phyloP scores from a whole-genome alignment of 495 filamentous ascomycete species.

The Aspergillus coremiiformis region DNA sequence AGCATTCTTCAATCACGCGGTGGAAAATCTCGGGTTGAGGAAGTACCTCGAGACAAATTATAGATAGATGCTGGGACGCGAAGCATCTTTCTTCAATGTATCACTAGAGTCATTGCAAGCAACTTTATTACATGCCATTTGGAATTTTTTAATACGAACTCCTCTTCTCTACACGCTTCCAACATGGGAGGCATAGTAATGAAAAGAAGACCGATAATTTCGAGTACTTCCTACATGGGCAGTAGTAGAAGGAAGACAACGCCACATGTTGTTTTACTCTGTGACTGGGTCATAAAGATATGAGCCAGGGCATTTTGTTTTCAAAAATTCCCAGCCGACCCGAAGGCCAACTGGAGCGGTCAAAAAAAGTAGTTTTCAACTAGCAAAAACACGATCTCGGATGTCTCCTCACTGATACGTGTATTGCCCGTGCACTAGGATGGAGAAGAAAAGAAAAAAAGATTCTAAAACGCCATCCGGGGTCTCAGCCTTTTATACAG shows the following conservation, averaged over 20 bases:
- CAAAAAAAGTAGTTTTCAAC: conserved; percentile 53
- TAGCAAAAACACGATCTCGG: conserved; percentile 54
- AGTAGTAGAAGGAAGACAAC: conserved; percentile 6
- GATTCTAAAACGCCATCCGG: conserved; percentile 11
- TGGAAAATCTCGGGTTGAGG: too few relatives aligned
- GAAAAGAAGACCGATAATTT: conserved; percentile 37
- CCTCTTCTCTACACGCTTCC: conserved; percentile 44
- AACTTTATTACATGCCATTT: too few relatives aligned
- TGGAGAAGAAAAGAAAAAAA: conserved; percentile 39
- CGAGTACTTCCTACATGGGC: conserved; percentile 4
- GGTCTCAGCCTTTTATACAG: conserved; percentile 16
- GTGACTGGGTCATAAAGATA: conserved; percentile 13
- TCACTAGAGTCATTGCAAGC: too few relatives aligned
- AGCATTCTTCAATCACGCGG: too few relatives aligned
- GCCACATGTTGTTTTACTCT: conserved; percentile 2
- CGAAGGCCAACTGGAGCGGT: conserved; percentile 39
- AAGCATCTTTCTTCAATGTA: too few relatives aligned
- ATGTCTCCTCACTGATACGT: conserved; percentile 51
- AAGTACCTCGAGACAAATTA: too few relatives aligned
- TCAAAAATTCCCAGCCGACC: conserved; percentile 48
- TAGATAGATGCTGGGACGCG: too few relatives aligned
- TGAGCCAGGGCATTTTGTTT: conserved; percentile 25
- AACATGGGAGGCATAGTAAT: conserved; percentile 33
- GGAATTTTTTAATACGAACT: too few relatives aligned
- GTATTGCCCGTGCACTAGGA: conserved; percentile 51